Evolutionary conservation across 495 filamentous ascomycete genomes (phyloP), one percentile per base, ranked within the genome.

Genomic region (Neurospora sp.): DNA sequence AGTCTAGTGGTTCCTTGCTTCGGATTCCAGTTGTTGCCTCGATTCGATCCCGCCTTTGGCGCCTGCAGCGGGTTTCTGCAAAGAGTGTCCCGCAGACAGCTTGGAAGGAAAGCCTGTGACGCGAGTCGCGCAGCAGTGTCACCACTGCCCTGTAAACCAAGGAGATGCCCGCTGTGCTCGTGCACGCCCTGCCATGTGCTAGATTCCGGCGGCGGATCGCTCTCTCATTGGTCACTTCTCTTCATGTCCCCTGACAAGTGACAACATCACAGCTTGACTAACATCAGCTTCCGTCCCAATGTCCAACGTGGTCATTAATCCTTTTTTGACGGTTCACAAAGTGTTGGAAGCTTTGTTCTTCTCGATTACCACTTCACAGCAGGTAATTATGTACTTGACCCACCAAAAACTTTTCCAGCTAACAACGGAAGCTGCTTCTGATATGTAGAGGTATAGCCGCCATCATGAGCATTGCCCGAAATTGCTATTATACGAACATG

Each of bases 91-190:
- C 27, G 53, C 53, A 37, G 53, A 65, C 14, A 35, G 53, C 12
- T 31, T 61, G 53, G 53, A 61, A 35, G 12, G 22, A 35, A 61
- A 61, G 53, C 53, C 53, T 61, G 70, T 71, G 76, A 79, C 78
- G 78, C 78, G 76, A 77, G 70, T 75, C 78, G 76, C 77, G 75
- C 70, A 72, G 76, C 69, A 68, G 68, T 69, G 40, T 70, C 73
- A 48, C 22, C 61, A 27, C 35, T 35, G 42, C 16, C 42, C 42
- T n/a, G 44, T 41, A 69, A 40, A 53, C 53, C 53, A 69, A 69
- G 42, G 38, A 70, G n/a, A 72, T 74, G 53, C 53, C 53, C 20
- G 53, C 53, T 61, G 45, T 22, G 53, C 53, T 53, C 10, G 27
- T 61, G 53, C 53, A 61, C 8, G 53, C 45, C 45, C 45, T 53